phyloP scores from a whole-genome alignment of 345 rosid species.

The Geranium rotundifolium region DNA sequence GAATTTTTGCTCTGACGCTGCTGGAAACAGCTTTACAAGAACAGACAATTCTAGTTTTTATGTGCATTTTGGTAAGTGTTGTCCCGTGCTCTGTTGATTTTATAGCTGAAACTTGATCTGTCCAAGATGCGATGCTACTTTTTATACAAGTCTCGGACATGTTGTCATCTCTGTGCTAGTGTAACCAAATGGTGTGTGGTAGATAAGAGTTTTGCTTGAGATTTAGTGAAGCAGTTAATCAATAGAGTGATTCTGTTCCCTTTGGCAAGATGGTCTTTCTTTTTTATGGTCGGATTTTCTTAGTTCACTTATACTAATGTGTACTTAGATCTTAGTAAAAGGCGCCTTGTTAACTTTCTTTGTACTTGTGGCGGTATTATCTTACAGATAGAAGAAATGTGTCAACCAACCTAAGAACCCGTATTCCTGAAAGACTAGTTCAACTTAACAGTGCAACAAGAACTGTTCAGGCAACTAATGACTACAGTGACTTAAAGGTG shows the following conservation, averaged over 20 bases:
- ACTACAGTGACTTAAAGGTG: slow-evolving; percentile 42
- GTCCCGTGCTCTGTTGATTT: not conserved
- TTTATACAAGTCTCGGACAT: too few species aligned
- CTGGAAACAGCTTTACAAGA: slow-evolving; percentile 68
- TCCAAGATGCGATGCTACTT: not conserved
- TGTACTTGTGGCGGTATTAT: not conserved
- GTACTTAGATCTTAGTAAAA: not conserved
- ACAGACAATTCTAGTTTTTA: slow-evolving; percentile 49
- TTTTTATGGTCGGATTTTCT: too few species aligned
- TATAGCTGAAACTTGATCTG: not conserved
- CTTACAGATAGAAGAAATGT: slow-evolving; percentile 64
- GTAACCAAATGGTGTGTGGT: too few species aligned
- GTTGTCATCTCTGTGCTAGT: too few species aligned
- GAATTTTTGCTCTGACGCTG: slow-evolving; percentile 55
- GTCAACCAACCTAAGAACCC: slow-evolving; percentile 50
- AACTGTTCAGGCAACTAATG: slow-evolving; percentile 74
- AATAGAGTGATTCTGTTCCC: too few species aligned
- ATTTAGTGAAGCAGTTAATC: too few species aligned
- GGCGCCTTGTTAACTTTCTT: not conserved
- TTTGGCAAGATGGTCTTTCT: too few species aligned
- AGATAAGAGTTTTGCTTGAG: too few species aligned
- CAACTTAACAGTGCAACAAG: slow-evolving; percentile 48
- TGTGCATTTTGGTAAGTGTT: slow-evolving; percentile 65
- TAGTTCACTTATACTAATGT: not conserved
- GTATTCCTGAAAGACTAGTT: slow-evolving; percentile 60